A percentile compares a stretch with the other conserved stretches of the same genome.
phyloP scores from a whole-genome alignment of 352 stramenopile genomes.

The Pythium guiyangense region DNA sequence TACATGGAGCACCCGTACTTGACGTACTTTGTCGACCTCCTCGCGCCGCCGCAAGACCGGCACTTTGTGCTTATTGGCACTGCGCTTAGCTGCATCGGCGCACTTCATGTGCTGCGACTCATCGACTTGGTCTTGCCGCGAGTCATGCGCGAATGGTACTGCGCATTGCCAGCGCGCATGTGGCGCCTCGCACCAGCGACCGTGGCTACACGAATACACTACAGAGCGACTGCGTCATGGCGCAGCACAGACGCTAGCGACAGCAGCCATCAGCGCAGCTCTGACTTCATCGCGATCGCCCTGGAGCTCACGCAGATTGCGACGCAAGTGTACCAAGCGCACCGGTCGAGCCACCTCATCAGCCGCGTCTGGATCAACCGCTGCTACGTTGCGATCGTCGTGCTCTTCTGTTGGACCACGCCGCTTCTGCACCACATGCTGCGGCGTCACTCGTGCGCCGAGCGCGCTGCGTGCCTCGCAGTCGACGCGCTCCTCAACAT shows the following conservation, averaged over 20 bases:
- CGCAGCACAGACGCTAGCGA: not conserved
- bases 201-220: too few species aligned
- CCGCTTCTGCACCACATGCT: conserved; percentile 14
- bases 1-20: conserved; percentile 23
- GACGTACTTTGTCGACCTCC: conserved; percentile 23
- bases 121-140: not conserved
- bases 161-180: too few species aligned
- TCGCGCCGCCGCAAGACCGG: conserved; percentile 14
- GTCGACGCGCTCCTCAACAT: conserved; percentile 18
- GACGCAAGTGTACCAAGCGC: conserved; percentile 9
- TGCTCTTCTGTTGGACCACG: conserved; percentile 22
- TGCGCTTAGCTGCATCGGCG: conserved; percentile 13
- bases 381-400: conserved; percentile 13
- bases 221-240: too few species aligned
- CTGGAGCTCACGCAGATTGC: conserved; percentile 6
- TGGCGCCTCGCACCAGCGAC: too few species aligned
- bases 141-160: not conserved
- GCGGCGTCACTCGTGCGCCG: conserved; percentile 1
- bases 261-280: not conserved
- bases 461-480: conserved; percentile 6
- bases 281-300: conserved; percentile 1
- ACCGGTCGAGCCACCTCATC: conserved; percentile 11
- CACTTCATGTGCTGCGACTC: conserved; percentile 3
- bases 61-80: conserved; percentile 18
- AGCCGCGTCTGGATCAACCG: conserved; percentile 14